Percentiles rank a stretch among this genome's conserved stretches.
phyloP scores from a whole-genome alignment of 306 rosid genomes.

The Cicer pinnatifidum region DNA sequence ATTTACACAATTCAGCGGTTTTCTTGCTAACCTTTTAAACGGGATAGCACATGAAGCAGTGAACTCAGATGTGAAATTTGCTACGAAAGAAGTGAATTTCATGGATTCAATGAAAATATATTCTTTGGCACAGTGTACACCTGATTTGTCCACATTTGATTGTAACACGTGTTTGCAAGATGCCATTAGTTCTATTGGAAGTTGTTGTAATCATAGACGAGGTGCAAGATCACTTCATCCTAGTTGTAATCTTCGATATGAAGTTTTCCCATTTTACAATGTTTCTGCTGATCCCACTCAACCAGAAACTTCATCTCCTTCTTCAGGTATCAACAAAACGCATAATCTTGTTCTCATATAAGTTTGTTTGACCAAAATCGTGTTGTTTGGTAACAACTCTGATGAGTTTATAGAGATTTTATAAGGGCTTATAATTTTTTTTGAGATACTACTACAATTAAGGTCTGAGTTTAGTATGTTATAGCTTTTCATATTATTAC shows the following conservation, averaged over 20 bases:
- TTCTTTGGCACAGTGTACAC: slow-evolving; percentile 53
- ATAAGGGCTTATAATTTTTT: too few species aligned
- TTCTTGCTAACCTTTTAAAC: slow-evolving; percentile 26
- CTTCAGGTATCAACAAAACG: slow-evolving; percentile 43
- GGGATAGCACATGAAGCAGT: neutral
- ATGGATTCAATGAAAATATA: slow-evolving; percentile 44
- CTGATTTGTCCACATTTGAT: slow-evolving; percentile 24
- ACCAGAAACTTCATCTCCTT: slow-evolving; percentile 6
- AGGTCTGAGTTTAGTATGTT: too few species aligned
- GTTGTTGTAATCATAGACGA: slow-evolving; percentile 42
- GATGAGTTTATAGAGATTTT: too few species aligned
- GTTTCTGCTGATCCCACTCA: slow-evolving; percentile 9
- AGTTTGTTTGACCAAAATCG: too few species aligned
- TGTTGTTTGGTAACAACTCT: too few species aligned
- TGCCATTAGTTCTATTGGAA: slow-evolving; percentile 40
- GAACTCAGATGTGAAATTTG: slow-evolving; percentile 42
- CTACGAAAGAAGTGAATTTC: slow-evolving; percentile 37
- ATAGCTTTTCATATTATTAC: too few species aligned
- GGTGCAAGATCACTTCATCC: slow-evolving; percentile 53
- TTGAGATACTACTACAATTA: too few species aligned
- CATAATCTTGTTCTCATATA: too few species aligned
- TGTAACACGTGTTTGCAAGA: slow-evolving; percentile 47
- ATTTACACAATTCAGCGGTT: neutral
- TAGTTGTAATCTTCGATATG: slow-evolving; percentile 49
- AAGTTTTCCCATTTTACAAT: slow-evolving; percentile 49